phyloP scores from a whole-genome alignment of 495 filamentous ascomycete genomes.

The Hyaloscypha hepaticicola region DNA sequence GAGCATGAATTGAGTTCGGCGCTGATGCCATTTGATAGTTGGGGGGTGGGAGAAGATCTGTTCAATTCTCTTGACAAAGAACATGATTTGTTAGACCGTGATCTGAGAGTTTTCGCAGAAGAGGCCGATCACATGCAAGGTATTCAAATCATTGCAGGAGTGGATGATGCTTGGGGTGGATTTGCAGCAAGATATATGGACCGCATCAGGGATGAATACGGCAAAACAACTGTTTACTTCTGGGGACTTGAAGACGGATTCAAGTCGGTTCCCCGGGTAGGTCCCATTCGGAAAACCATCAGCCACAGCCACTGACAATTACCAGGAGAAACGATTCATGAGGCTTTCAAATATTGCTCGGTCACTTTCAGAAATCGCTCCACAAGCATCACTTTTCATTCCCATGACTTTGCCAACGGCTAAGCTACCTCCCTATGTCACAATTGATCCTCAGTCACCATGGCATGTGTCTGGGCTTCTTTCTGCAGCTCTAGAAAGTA shows the following conservation, averaged over 20 bases:
- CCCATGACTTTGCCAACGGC: constrained; percentile 66
- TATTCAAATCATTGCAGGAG: constrained; percentile 72
- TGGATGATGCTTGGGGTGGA: constrained; percentile 93
- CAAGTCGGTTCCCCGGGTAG: constrained; percentile 56
- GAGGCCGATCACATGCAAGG: constrained; percentile 93
- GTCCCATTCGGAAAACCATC: constrained; percentile 21
- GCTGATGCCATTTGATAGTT: constrained; percentile 81
- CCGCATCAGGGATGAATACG: constrained; percentile 82
- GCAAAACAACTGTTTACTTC: constrained; percentile 79
- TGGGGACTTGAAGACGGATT: constrained; percentile 75
- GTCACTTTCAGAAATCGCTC: constrained; percentile 62
- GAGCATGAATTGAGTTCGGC: constrained; percentile 79
- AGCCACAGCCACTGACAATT: constrained; percentile 19
- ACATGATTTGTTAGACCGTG: constrained; percentile 82
- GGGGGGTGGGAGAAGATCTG: constrained; percentile 75
- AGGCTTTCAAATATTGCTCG: constrained; percentile 68
- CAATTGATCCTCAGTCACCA: constrained; percentile 61
- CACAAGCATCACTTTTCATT: constrained; percentile 73
- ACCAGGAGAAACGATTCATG: constrained; percentile 51
- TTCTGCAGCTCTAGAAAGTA: constrained; percentile 74
- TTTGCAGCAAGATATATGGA: constrained; percentile 81
- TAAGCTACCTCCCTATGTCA: constrained; percentile 57
- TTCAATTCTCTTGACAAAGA: constrained; percentile 81
- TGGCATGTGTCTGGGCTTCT: constrained; percentile 86
- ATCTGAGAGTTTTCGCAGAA: constrained; percentile 82